Conservation (phyloP, 2,329 filamentous ascomycete genomes). For the Emergomyces africanus region DNA sequence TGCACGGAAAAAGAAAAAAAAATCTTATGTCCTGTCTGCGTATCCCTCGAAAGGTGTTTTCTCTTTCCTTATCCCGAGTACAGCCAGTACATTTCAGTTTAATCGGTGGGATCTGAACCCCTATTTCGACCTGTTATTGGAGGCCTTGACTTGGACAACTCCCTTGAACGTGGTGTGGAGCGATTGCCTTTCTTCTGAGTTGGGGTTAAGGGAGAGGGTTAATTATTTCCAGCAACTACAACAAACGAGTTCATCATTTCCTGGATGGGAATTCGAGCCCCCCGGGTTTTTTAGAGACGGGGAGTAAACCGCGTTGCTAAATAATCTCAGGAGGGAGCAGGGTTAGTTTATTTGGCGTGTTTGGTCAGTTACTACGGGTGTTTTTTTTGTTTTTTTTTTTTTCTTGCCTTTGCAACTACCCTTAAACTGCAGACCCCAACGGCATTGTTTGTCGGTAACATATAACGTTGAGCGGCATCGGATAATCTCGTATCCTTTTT, state of each 20-base stretch:
- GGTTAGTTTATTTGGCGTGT: too few relatives aligned
- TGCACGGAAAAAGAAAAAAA: too few relatives aligned
- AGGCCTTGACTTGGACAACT: neutral
- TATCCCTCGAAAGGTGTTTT: neutral
- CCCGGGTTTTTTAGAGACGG: too few relatives aligned
- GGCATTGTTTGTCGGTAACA: neutral
- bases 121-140: neutral
- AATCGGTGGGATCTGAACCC: neutral
- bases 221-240: neutral
- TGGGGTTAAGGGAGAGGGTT: neutral
- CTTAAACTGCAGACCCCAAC: neutral
- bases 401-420: neutral
- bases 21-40: neutral
- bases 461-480: neutral
- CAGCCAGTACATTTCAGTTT: neutral
- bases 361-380: neutral
- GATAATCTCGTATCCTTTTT: neutral
- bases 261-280: too few relatives aligned
- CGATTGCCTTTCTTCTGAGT: neutral
- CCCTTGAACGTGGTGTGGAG: neutral
- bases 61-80: neutral
- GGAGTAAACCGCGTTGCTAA: neutral
- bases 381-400: too few relatives aligned
- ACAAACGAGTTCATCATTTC: neutral
- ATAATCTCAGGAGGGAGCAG: neutral